Evolutionary conservation across 2,329 filamentous ascomycete species (phyloP), one percentile per base, ranked within the genome.

Genomic region (Fonsecaea nubica): DNA sequence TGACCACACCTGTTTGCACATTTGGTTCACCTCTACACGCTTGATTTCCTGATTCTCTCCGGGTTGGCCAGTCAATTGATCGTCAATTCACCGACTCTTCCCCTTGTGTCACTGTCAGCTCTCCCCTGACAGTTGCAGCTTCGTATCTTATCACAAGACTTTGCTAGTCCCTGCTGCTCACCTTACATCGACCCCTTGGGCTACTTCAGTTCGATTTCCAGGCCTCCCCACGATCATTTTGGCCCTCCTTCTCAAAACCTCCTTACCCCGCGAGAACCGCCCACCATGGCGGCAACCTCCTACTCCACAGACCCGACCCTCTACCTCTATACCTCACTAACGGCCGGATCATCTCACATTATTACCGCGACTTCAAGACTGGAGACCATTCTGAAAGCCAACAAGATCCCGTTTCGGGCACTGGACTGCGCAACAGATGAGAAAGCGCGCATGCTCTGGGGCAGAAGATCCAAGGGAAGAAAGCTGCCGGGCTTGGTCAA

Each of bases 311-410:
- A 92, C 77, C 86, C 90, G 57, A 83, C 89, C 33, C 88, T 99
- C 69, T 99, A 95, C 82, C 90, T 99, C 74, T 97, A 96, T 82
- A 98, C 95, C 67, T 98, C 94, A 61, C 86, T 99, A 63, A 98
- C 95, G 21, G 92, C 95, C 66, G 95, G 95, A 71, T 97, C 93
- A 48, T 96, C 93, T 30, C 93, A 97, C 79, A 97, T 98, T 77
- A 89, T 98, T 75, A 98, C 95, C 48, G 95, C 93, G 32, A 98
- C 95, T 1, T 96, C 93, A 62, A 91, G 95, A 56, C 88, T 99
- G 72, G 94, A 99, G 80, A 97, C 93, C 12, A 98, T 99, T 75
- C 86, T 99, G 67, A 94, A 92, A 76, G 93, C 93, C 70, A 97
- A 98, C 84, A 91, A 91, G 73, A 90, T 99, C 65, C 92, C 93